Evolutionary conservation across 345 rosid species (phyloP).

Genomic region (Chamaenerion angustifolium): DNA sequence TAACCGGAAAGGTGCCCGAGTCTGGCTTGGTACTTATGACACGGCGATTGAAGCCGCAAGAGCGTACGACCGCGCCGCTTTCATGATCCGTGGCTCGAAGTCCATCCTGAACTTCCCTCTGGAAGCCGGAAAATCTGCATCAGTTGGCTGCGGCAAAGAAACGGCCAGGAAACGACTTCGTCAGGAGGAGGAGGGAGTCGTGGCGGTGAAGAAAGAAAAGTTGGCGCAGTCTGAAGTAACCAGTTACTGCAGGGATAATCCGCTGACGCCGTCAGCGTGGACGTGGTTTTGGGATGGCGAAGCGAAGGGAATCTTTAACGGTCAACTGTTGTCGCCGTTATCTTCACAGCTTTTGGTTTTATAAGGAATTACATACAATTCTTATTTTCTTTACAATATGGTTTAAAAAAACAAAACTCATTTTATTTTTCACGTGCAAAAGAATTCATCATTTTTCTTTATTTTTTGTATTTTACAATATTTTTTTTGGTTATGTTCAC

Average conservation of each 20-base stretch:
- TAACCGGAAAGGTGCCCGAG: slow-evolving; percentile 13
- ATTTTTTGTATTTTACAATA: too few relatives aligned
- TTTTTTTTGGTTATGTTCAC: too few relatives aligned
- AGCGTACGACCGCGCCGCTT: slow-evolving; percentile 80
- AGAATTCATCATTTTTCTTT: too few relatives aligned
- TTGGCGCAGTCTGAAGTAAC: background rate
- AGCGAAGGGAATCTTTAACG: background rate
- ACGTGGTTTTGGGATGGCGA: background rate
- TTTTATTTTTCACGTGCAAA: too few relatives aligned
- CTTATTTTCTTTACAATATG: too few relatives aligned
- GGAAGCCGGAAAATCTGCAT: slow-evolving; percentile 41
- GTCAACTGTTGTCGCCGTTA: background rate
- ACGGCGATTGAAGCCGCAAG: slow-evolving; percentile 63
- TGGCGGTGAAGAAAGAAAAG: background rate
- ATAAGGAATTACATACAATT: too few relatives aligned
- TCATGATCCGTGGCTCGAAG: slow-evolving; percentile 63
- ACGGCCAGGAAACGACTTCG: slow-evolving; percentile 11
- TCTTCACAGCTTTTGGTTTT: background rate
- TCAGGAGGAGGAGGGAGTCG: slow-evolving; percentile 25
- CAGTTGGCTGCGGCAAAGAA: slow-evolving; percentile 32
- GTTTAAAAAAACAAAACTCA: too few relatives aligned
- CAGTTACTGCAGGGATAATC: slow-evolving; percentile 1
- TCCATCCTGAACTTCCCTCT: slow-evolving; percentile 78
- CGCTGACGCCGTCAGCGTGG: background rate
- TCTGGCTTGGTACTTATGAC: slow-evolving; percentile 88